These are phyloP conservation scores for Naganishia liquefaciens DNA, from an alignment of 1,284 basidiomycete genomes.

Conservation along the genomic window DNA sequence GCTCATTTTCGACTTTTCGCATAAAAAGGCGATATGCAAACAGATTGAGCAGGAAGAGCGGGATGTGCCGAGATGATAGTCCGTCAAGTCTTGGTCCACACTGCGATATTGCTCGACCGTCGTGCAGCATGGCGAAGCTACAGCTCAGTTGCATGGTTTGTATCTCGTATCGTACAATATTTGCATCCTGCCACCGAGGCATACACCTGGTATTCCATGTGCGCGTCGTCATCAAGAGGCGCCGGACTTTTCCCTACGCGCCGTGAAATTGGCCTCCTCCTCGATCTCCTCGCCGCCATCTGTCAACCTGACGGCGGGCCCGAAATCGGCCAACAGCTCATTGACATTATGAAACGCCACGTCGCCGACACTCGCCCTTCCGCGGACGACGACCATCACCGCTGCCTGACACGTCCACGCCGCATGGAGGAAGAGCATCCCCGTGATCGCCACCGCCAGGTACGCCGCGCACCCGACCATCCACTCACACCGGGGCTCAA, in stretches of 20 bases:
- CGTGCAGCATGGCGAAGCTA: too few species aligned
- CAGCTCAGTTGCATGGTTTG: too few species aligned
- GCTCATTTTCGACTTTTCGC: background rate
- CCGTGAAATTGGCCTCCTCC: background rate
- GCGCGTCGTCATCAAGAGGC: too few species aligned
- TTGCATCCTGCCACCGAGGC: too few species aligned
- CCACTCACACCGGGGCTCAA: background rate
- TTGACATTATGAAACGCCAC: slow-evolving; percentile 10
- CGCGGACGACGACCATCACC: background rate
- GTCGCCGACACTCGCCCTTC: background rate
- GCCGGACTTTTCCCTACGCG: background rate
- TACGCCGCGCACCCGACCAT: background rate
- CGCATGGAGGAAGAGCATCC: slow-evolving; percentile 14
- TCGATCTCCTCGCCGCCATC: slow-evolving; percentile 3
- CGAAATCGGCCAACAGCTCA: slow-evolving; percentile 4
- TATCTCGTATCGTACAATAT: too few species aligned
- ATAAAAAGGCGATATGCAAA: slow-evolving; percentile 7
- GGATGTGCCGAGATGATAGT: background rate
- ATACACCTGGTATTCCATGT: too few species aligned
- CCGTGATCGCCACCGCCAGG: background rate
- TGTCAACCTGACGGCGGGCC: background rate
- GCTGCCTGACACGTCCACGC: slow-evolving; percentile 11
- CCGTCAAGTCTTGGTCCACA: too few species aligned
- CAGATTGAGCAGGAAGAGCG: background rate
- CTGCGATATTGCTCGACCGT: too few species aligned